phyloP scores from a whole-genome alignment of 192 early-diverging fungal species.

The Coemansia sp. region DNA sequence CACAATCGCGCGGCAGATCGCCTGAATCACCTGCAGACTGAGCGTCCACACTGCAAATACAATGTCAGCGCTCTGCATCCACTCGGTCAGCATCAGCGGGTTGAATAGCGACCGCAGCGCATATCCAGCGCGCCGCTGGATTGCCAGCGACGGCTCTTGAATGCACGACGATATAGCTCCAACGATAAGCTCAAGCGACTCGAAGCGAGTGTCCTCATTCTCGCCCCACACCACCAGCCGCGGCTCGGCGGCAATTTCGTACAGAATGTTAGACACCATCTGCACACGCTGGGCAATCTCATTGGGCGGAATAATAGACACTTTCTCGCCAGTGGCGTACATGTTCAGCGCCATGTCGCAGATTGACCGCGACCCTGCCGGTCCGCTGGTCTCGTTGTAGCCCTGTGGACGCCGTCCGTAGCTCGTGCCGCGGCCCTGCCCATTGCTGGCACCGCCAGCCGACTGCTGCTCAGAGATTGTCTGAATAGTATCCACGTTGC shows the following conservation, averaged over 20 bases:
- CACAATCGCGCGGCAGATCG: constrained; percentile 52
- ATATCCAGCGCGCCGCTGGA: constrained; percentile 71
- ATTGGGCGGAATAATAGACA: constrained; percentile 47
- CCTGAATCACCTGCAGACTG: constrained; percentile 60
- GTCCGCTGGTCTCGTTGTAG: constrained; percentile 4
- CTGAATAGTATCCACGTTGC: constrained; percentile 52
- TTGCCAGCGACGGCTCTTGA: constrained; percentile 65
- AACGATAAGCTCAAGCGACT: constrained; percentile 74
- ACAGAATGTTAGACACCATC: constrained; percentile 74
- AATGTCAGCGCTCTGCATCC: constrained; percentile 72
- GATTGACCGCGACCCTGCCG: constrained; percentile 23
- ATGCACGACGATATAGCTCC: constrained; percentile 74
- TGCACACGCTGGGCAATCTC: constrained; percentile 74
- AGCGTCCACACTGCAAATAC: constrained; percentile 82
- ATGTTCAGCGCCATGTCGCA: constrained; percentile 55
- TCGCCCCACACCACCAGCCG: constrained; percentile 71
- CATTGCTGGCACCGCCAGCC: constrained; percentile 19
- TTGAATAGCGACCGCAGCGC: constrained; percentile 74
- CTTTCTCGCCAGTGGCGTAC: constrained; percentile 44
- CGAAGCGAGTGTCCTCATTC: constrained; percentile 63
- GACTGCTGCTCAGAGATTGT: constrained; percentile 54
- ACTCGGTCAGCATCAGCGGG: constrained; percentile 68
- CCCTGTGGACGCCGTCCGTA: constrained; percentile 42
- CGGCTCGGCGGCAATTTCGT: constrained; percentile 74
- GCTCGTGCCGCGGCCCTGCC: constrained; percentile 33